Conservation (phyloP, 768 basidiomycete genomes). For the Rhodotorula diobovata region DNA sequence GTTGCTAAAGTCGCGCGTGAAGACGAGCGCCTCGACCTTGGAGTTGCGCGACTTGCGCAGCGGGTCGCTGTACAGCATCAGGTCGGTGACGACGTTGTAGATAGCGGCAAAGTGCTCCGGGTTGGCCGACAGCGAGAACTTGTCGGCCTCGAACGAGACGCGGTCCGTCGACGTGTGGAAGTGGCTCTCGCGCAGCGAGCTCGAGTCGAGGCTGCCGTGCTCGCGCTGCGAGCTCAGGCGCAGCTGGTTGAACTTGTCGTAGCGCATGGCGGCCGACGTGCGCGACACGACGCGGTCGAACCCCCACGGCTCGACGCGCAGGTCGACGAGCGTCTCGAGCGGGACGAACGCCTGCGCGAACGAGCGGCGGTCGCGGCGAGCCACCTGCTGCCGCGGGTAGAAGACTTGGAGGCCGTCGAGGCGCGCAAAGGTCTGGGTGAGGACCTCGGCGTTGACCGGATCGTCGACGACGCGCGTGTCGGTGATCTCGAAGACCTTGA, state of each 20-base stretch:
- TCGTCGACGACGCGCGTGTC: conserved; percentile 74
- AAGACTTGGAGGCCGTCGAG: conserved; percentile 82
- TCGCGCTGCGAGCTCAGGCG: conserved; percentile 48
- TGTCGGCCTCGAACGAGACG: conserved; percentile 71
- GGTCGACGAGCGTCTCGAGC: conserved; percentile 70
- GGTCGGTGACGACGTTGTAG: conserved; percentile 76
- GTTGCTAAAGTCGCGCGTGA: conserved; percentile 83
- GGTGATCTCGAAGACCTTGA: conserved; percentile 73
- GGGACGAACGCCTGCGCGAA: conserved; percentile 57
- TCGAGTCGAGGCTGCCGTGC: neutral
- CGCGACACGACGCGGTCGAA: conserved; percentile 89
- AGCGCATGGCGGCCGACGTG: conserved; percentile 75
- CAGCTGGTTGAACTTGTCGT: conserved; percentile 91
- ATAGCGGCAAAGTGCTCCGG: conserved; percentile 76
- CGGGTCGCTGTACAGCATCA: conserved; percentile 85
- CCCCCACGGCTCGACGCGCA: conserved; percentile 69
- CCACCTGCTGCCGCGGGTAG: conserved; percentile 55
- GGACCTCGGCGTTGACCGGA: conserved; percentile 74
- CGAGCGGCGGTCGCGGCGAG: neutral
- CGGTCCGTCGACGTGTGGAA: conserved; percentile 55
- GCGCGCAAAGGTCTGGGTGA: conserved; percentile 77
- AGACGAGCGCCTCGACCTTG: conserved; percentile 72
- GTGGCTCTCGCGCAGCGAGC: conserved; percentile 8
- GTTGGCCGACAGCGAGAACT: conserved; percentile 78
- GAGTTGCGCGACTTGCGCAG: conserved; percentile 72